These are phyloP conservation scores for Binderoboletus segoi DNA, from an alignment of 1,284 basidiomycete genomes.

Conservation along the genomic window DNA sequence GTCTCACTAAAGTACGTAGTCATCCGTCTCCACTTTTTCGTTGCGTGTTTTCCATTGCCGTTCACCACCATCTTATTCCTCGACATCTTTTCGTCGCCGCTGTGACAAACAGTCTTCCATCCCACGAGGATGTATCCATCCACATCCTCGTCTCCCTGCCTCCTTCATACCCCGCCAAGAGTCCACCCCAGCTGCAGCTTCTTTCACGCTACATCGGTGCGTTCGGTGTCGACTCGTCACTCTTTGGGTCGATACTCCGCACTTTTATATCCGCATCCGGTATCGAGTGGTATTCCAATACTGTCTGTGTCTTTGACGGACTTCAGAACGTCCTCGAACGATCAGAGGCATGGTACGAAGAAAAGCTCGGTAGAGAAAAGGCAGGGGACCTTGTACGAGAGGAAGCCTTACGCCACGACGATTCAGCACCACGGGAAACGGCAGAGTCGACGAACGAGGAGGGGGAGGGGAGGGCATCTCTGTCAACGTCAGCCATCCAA, in stretches of 20 bases:
- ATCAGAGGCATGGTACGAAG: conserved; percentile 72
- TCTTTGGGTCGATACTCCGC: conserved; percentile 79
- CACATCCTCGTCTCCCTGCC: conserved; percentile 77
- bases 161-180: conserved; percentile 66
- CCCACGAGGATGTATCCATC: conserved; percentile 59
- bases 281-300: conserved; percentile 72
- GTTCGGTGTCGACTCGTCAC: conserved; percentile 67
- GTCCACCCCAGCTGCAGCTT: conserved; percentile 82
- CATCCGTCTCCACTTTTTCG: background rate
- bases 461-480: background rate
- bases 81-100: conserved; percentile 38
- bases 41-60: too few relatives aligned
- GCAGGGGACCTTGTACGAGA: conserved; percentile 61
- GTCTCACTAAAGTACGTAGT: conserved; percentile 49
- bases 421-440: conserved; percentile 16
- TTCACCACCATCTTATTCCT: background rate
- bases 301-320: conserved; percentile 88
- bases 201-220: conserved; percentile 85
- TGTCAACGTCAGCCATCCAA: conserved; percentile 1
- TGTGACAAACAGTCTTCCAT: conserved; percentile 35
- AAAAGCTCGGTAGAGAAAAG: conserved; percentile 57
- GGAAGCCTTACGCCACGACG: conserved; percentile 44
- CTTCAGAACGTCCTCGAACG: conserved; percentile 75
- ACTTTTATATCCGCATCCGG: conserved; percentile 81
- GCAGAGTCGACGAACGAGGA: conserved; percentile 1